Evolutionary conservation across 495 filamentous ascomycete genomes (phyloP).

Genomic region (Chaetomium tenue): DNA sequence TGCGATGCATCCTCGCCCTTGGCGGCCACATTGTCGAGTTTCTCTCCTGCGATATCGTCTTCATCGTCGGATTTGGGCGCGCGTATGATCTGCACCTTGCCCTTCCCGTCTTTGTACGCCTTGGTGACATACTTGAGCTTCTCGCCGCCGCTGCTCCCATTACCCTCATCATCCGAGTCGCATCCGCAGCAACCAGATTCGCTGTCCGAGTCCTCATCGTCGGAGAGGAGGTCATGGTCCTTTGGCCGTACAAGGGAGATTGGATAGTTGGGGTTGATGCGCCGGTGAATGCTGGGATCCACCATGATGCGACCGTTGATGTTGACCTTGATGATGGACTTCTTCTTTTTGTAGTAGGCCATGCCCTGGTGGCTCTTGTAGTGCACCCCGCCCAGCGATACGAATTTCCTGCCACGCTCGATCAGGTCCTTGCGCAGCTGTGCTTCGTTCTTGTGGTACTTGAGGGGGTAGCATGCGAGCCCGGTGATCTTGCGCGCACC

Average conservation of each 20-base stretch:
- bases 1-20: slow-evolving; percentile 29
- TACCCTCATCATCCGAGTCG: slow-evolving; percentile 39
- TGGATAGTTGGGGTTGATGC: slow-evolving; percentile 85
- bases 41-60: slow-evolving; percentile 53
- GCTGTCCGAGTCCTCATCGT: slow-evolving; percentile 59
- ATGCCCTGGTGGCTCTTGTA: slow-evolving; percentile 81
- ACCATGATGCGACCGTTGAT: slow-evolving; percentile 92
- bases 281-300: slow-evolving; percentile 79
- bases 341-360: slow-evolving; percentile 83
- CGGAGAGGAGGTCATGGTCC: slow-evolving; percentile 65
- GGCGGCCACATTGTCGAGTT: slow-evolving; percentile 61
- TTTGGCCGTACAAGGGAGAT: slow-evolving; percentile 76
- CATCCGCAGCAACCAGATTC: slow-evolving; percentile 50
- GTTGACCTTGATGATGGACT: slow-evolving; percentile 75
- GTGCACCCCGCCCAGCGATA: slow-evolving; percentile 74
- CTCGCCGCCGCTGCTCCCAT: slow-evolving; percentile 48
- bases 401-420: slow-evolving; percentile 84
- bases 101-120: slow-evolving; percentile 62
- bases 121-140: slow-evolving; percentile 60
- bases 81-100: slow-evolving; percentile 55
- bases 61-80: slow-evolving; percentile 53
- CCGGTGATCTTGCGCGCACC: slow-evolving; percentile 80
- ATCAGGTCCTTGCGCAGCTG: slow-evolving; percentile 64
- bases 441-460: slow-evolving; percentile 75
- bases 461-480: slow-evolving; percentile 73